Evolutionary conservation across 2,329 filamentous ascomycete species (phyloP), one percentile per base, ranked within the genome.

Genomic region (Alternaria consortialis): DNA sequence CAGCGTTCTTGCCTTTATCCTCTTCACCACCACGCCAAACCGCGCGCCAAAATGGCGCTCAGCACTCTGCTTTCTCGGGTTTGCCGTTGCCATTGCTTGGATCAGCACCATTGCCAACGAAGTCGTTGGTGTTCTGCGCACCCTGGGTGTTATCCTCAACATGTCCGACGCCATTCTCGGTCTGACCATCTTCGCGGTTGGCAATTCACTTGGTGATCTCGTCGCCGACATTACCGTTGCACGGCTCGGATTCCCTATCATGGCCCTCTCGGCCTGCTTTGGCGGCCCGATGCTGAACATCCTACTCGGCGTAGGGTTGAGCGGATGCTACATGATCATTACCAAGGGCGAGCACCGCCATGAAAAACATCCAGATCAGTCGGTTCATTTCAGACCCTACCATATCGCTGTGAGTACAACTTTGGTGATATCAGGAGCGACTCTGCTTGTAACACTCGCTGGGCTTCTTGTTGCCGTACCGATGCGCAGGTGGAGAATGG

Each of bases 261-360:
- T 99, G 95, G 95, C 95, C 1, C 81, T 91, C 40, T 94, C 92
- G 34, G 95, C 95, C 5, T 99, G 95, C 76, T 97, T 99, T 76
- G 95, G 95, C n/a, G 96, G 95, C 0, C 95, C 95, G 0, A 94
- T 99, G 93, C 86, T 99, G 40, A 99, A 99, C 72, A 99, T 99
- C 64, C 82, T 99, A 0, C 86, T 99, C 4, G 95, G 95, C 0
- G 94, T 99, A 53, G 95, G 95, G n/a, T 84, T 98, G 4, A 91
- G 91, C 27, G 95, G 95, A 15, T 86, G 92, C 39, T 96, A 94
- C 76, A 95, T 97, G 86, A 94, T 92, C 58, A 84, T 96, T 15
- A 85, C 86, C 56, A 85, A 87, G 32, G 91, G 90, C 17, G 87
- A 90, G 68, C 84, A 87, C 64, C 84, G 84, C 53, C 88, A 92